phyloP scores from a whole-genome alignment of 805 yeast genomes.

The Metschnikowia baotianmanensis region DNA sequence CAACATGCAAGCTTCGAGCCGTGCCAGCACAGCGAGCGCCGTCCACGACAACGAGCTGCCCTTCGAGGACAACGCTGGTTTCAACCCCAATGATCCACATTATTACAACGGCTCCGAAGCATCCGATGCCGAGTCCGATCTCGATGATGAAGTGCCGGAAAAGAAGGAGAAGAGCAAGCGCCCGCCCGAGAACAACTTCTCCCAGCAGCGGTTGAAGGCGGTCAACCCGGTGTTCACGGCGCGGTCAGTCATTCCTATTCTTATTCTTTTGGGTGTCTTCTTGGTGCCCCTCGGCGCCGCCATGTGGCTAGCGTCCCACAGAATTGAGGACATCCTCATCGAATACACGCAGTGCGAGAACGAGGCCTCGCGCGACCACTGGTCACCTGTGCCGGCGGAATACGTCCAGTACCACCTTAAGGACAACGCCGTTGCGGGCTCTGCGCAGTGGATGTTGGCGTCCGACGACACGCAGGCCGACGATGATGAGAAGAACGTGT shows the following conservation, averaged over 20 bases:
- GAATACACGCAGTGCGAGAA: slow-evolving; percentile 42
- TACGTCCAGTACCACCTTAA: slow-evolving; percentile 39
- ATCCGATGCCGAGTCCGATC: slow-evolving; percentile 36
- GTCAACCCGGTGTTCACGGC: slow-evolving; percentile 46
- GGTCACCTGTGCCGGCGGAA: slow-evolving; percentile 38
- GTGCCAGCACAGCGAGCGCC: not conserved
- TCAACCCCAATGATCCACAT: slow-evolving; percentile 3
- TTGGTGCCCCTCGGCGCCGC: slow-evolving; percentile 46
- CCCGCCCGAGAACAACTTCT: slow-evolving; percentile 61
- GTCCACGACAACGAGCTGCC: slow-evolving; percentile 13
- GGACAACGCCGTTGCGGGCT: slow-evolving; percentile 15
- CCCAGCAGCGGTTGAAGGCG: slow-evolving; percentile 55
- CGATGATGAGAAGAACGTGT: slow-evolving; percentile 49
- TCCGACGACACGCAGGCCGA: slow-evolving; percentile 43
- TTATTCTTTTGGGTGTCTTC: slow-evolving; percentile 37
- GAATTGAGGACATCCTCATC: slow-evolving; percentile 38
- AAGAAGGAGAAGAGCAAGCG: slow-evolving; percentile 51
- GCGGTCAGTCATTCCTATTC: slow-evolving; percentile 40
- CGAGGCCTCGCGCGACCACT: slow-evolving; percentile 31
- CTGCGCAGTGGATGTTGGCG: slow-evolving; percentile 37
- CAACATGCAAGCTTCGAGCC: slow-evolving; percentile 7
- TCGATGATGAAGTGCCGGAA: slow-evolving; percentile 32
- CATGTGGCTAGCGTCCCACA: slow-evolving; percentile 45
- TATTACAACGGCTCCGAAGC: slow-evolving; percentile 15
- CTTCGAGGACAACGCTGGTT: slow-evolving; percentile 16